Base-by-base conservation (phyloP, 2,329 filamentous ascomycete species). In the Esteya vermicola region DNA sequence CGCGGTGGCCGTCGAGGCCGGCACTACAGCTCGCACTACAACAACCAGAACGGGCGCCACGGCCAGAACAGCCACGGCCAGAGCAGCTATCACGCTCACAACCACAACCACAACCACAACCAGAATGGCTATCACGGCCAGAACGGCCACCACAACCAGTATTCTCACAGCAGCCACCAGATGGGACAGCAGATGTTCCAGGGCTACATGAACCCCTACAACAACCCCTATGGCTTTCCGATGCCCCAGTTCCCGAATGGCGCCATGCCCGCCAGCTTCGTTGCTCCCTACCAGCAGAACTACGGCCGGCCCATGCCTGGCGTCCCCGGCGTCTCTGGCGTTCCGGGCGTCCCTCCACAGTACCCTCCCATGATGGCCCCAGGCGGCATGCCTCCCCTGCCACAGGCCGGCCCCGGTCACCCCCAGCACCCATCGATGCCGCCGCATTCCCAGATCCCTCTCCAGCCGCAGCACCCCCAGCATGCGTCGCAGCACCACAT, bases 161-260 rank as follows among this genome's bases (percentile, higher is more conserved):
- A 56, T 46, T 56, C 58, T 36, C 50, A 60, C 30, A 28, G 59
- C 54, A 57, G 52, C 48, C 45, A 42, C 35, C 56, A 56, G 28
- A 64, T 64, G 43, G 61, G 61, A 46, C 62, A 60, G 55, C 58
- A 52, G 48, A 51, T 73, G 59, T 74, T 73, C 52, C 58, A 61
- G 44, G 56, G 54, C 49, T 74, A 72, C 53, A 63, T 67, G 54
- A 56, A 60, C 51, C 60, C 64, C 7, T 76, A 60, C 51, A 52
- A 53, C 48, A 35, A 42, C 20, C 50, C 58, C 48, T 73, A 71
- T 19, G 47, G 30, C 52, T 70, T 67, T 25, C 70, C 67, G 48
- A 68, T 77, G 57, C 65, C 72, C 42, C 69, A 71, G 45, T 73
- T 62, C 51, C 76, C 75, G 51, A 66, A 61, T 47, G 60, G 57